Base-by-base conservation (phyloP, 805 yeast species). In the Blastobotrys mokoenaii region DNA sequence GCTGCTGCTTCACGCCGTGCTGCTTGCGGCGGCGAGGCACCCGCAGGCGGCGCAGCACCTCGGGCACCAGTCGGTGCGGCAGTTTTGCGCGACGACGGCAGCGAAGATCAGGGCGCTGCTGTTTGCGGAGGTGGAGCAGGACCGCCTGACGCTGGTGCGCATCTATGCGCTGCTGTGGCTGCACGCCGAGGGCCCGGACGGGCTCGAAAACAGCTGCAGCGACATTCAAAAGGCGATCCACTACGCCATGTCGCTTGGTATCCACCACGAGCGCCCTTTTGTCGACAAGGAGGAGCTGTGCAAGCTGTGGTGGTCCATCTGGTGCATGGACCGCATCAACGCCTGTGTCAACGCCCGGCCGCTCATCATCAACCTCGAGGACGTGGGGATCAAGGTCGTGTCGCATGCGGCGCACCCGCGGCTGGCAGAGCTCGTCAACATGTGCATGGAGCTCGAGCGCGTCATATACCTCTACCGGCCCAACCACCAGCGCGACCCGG, bases 11-110 rank as follows among this genome's bases (percentile, higher is more conserved):
- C 72, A 71, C 45, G 71, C 74, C 1, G 66, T 72, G 32, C 58
- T 71, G n/a, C 53, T 72, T 16, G 63, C 61, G 10, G 68, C 73
- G 0, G 65, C 72, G 8, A 55, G 72, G 15, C 72, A 72, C 45
- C 64, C 65, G 1, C 53, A 58, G 11, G 69, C 71, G 6, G 51
- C 49, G 11, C 50, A 49, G 30, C 56, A 55, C 31, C 47, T 68
- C 3, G 58, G 55, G 9, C 48, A 50, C 15, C 64, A 62, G 39
- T 38, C 59, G 8, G 56, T 65, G 25, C 54, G 62, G 18, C 57
- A 57, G 42, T 64, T 63, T 49, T 63, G 68, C 27, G 50, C 64
- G 3, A 41, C 53, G 14, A 52, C 62, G 9, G 54, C 63, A 38
- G 49, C 64, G 45, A 68, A 68, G 47, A 52, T 67, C 32, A 55